A percentile compares a stretch with the other conserved stretches of the same genome.
Evolutionary conservation across 2,329 filamentous ascomycete species (phyloP).

Genomic region (Macroventuria anomochaeta): DNA sequence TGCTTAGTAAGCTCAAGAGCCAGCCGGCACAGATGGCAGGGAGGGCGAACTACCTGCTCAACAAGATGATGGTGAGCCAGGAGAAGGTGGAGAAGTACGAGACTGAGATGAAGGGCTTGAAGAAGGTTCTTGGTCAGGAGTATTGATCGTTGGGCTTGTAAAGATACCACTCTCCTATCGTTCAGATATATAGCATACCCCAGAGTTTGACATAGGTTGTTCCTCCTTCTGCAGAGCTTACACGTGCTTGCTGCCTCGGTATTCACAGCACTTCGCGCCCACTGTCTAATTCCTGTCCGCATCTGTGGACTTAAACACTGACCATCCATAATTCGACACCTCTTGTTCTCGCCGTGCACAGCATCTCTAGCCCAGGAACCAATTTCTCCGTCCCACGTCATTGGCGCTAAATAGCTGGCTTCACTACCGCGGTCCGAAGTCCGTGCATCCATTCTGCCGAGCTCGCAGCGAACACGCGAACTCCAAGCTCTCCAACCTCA

Average conservation of each 20-base stretch:
- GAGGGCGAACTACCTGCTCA: slow-evolving; percentile 74
- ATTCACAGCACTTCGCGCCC: neutral
- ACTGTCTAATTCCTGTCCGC: too few relatives aligned
- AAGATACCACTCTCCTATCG: slow-evolving; percentile 11
- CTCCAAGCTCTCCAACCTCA: slow-evolving; percentile 18
- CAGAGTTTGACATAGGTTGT: neutral
- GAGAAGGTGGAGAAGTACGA: slow-evolving; percentile 76
- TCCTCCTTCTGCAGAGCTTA: neutral
- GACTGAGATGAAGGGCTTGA: slow-evolving; percentile 71
- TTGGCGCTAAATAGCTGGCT: slow-evolving; percentile 3
- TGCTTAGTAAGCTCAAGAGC: slow-evolving; percentile 73
- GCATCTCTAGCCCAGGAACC: slow-evolving; percentile 9
- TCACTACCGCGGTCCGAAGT: slow-evolving; percentile 10
- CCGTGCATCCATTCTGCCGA: slow-evolving; percentile 21
- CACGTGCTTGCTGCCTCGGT: neutral
- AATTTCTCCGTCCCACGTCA: slow-evolving; percentile 23
- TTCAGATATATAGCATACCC: neutral
- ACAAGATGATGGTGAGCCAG: slow-evolving; percentile 77
- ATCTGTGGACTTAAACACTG: neutral
- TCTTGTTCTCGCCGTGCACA: neutral
- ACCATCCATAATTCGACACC: too few relatives aligned
- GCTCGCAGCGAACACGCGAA: slow-evolving; percentile 18
- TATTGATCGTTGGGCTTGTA: slow-evolving; percentile 17
- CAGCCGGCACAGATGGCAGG: slow-evolving; percentile 72
- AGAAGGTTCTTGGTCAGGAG: slow-evolving; percentile 70